These are phyloP conservation scores for Lasiosphaeria miniovina DNA, from an alignment of 495 filamentous ascomycete species.

Conservation along the genomic window DNA sequence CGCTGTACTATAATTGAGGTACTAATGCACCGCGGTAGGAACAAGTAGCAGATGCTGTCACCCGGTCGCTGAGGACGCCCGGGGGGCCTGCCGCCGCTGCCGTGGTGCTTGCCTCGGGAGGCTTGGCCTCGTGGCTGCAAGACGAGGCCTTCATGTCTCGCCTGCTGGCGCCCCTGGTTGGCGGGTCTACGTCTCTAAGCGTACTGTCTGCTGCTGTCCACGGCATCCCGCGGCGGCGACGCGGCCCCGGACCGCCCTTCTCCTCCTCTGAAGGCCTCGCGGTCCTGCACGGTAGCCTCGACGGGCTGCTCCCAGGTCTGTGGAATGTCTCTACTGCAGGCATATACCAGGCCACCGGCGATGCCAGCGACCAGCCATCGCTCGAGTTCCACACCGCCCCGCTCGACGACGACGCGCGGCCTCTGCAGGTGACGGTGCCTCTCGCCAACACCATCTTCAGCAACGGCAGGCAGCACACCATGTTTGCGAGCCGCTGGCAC, in stretches of 20 bases:
- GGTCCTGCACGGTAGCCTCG: conserved; percentile 31
- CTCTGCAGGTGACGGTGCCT: conserved; percentile 50
- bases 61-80: background rate
- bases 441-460: conserved; percentile 76
- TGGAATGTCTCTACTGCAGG: conserved; percentile 19
- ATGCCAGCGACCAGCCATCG: conserved; percentile 10
- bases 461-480: conserved; percentile 62
- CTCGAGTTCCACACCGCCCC: conserved; percentile 17
- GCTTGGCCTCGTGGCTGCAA: conserved; percentile 37
- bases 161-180: conserved; percentile 21
- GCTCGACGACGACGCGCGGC: conserved; percentile 9
- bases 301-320: conserved; percentile 33
- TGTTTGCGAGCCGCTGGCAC: conserved; percentile 58
- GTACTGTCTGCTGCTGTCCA: conserved; percentile 39
- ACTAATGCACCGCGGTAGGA: background rate
- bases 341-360: background rate
- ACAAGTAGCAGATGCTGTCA: background rate
- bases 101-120: conserved; percentile 35
- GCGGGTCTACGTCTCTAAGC: conserved; percentile 12
- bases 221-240: conserved; percentile 27
- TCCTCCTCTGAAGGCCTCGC: conserved; percentile 40
- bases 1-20: background rate
- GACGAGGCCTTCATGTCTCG: conserved; percentile 35
- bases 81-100: conserved; percentile 17
- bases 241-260: background rate